phyloP scores from a whole-genome alignment of 768 basidiomycete species.

The Pleurotus cornucopiae region DNA sequence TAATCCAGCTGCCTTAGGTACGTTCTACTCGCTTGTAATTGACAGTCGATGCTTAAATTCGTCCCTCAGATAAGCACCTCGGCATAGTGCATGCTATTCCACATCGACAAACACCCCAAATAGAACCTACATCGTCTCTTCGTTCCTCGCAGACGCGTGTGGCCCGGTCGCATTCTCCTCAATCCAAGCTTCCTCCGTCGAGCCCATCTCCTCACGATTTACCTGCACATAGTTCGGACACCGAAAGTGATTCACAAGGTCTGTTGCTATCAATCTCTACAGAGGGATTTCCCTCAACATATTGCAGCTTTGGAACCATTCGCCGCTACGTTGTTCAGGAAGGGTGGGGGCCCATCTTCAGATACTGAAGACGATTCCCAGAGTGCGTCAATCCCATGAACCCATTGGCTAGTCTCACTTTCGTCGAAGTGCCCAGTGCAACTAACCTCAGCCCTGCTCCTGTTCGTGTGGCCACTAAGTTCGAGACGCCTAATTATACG shows the following conservation, averaged over 20 bases:
- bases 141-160: background rate
- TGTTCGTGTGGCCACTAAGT: background rate
- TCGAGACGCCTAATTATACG: constrained; percentile 1
- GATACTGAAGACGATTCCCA: constrained; percentile 39
- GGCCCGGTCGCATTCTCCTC: background rate
- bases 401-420: constrained; percentile 4
- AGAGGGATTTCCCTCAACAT: background rate
- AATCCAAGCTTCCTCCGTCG: background rate
- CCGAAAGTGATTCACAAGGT: constrained; percentile 4
- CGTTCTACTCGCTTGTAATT: background rate
- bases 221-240: constrained; percentile 1
- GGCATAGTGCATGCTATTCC: background rate
- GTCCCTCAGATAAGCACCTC: background rate
- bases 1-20: constrained; percentile 9
- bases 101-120: background rate
- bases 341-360: constrained; percentile 19
- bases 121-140: background rate
- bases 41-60: background rate
- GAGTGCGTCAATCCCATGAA: constrained; percentile 18
- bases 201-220: constrained; percentile 1
- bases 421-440: constrained; percentile 2
- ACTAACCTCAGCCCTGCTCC: constrained; percentile 3
- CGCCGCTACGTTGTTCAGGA: background rate
- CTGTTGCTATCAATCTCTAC: background rate
- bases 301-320: constrained; percentile 13